Evolutionary conservation across 192 early-diverging fungal species (phyloP).

Genomic region (Mortierella hygrophila): DNA sequence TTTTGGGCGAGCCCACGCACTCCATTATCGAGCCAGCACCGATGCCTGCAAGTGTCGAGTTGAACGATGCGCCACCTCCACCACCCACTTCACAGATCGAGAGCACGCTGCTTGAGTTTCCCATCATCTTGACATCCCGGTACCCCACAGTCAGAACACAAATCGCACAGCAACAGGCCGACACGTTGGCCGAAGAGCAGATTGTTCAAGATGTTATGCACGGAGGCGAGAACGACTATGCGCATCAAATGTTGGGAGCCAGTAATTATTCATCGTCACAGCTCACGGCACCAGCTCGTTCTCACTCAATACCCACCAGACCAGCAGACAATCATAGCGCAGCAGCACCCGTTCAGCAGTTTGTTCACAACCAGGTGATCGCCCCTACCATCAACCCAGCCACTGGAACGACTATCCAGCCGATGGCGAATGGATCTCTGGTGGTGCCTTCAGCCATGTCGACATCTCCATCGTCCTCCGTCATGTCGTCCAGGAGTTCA

Average conservation of each 20-base stretch:
- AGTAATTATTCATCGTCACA: constrained; percentile 14
- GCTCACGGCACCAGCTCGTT: neutral
- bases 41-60: constrained; percentile 30
- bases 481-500: neutral
- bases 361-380: constrained; percentile 46
- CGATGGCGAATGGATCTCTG: neutral
- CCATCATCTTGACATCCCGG: constrained; percentile 50
- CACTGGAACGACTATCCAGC: constrained; percentile 34
- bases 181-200: neutral
- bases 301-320: neutral
- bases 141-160: constrained; percentile 8
- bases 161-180: neutral
- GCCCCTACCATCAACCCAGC: constrained; percentile 25
- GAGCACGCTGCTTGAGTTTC: constrained; percentile 45
- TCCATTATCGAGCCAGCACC: constrained; percentile 48
- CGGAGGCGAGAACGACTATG: constrained; percentile 1
- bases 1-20: constrained; percentile 42
- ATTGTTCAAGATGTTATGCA: neutral
- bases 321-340: neutral
- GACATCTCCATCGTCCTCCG: constrained; percentile 4
- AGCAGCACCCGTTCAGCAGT: constrained; percentile 15
- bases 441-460: neutral
- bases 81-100: constrained; percentile 34
- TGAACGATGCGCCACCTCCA: constrained; percentile 49
- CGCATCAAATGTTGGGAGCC: constrained; percentile 7